Evolutionary conservation across 2,329 filamentous ascomycete genomes (phyloP).

Genomic region (Cyphellophora attinorum): DNA sequence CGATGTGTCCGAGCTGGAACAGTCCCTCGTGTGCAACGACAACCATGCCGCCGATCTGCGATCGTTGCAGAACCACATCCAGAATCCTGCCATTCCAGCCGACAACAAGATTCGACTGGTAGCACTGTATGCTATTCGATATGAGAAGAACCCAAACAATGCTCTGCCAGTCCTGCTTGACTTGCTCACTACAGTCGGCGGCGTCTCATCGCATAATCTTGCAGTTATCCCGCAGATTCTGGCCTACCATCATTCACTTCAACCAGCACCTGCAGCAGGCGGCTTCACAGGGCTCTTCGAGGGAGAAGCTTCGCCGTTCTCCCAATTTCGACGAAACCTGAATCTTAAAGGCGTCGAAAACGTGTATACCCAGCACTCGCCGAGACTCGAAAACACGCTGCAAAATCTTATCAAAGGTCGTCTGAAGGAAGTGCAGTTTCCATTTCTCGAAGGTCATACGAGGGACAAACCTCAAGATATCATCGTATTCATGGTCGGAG

Average conservation of each 20-base stretch:
- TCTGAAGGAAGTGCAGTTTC: conserved; percentile 77
- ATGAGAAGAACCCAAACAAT: conserved; percentile 77
- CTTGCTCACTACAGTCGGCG: conserved; percentile 73
- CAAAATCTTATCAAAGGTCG: conserved; percentile 91
- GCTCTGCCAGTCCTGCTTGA: conserved; percentile 78
- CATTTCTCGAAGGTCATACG: conserved; percentile 83
- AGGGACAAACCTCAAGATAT: conserved; percentile 96
- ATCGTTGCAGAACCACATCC: conserved; percentile 79
- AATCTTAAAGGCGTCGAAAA: conserved; percentile 97
- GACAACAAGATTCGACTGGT: conserved; percentile 84
- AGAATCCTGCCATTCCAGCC: conserved; percentile 63
- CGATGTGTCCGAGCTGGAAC: conserved; percentile 95
- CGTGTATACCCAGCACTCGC: conserved; percentile 95
- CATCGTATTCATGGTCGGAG: conserved; percentile 87
- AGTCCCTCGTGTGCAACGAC: conserved; percentile 93
- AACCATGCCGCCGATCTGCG: conserved; percentile 77
- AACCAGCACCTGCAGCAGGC: conserved; percentile 62
- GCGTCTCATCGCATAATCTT: conserved; percentile 64
- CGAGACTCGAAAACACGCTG: conserved; percentile 73
- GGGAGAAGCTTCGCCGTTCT: conserved; percentile 72
- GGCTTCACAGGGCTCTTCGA: conserved; percentile 91
- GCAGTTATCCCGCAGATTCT: conserved; percentile 75
- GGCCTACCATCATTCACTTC: conserved; percentile 76
- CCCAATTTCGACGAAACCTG: conserved; percentile 59
- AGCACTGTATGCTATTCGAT: conserved; percentile 88